These are phyloP conservation scores for Mercurialis annua DNA, from an alignment of 345 rosid species.

Conservation along the genomic window DNA sequence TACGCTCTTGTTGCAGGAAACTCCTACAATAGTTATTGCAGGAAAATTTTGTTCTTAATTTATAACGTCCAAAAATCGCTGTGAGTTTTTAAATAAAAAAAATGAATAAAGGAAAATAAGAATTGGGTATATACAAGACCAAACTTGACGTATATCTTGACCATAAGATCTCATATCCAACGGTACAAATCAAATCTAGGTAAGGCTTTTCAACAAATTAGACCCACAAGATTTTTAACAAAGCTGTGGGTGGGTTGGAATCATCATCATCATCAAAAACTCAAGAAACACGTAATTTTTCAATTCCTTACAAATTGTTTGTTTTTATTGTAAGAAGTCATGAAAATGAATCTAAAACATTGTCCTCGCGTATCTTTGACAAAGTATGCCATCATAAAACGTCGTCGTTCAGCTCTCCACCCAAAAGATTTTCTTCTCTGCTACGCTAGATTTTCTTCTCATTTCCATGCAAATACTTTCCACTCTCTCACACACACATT, in stretches of 20 bases:
- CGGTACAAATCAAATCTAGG: slow-evolving; percentile 15
- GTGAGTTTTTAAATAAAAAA: too few relatives aligned
- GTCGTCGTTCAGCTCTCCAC: slow-evolving; percentile 21
- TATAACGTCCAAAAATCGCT: too few relatives aligned
- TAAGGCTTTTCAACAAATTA: background rate
- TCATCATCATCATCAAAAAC: slow-evolving; percentile 15
- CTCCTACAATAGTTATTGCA: too few relatives aligned
- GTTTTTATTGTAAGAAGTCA: background rate
- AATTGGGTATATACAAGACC: slow-evolving; percentile 9
- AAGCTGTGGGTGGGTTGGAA: slow-evolving; percentile 31
- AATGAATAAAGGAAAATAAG: background rate
- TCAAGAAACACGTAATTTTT: slow-evolving; percentile 9
- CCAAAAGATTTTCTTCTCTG: slow-evolving; percentile 7
- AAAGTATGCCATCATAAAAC: slow-evolving; percentile 1
- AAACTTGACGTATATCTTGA: slow-evolving; percentile 30
- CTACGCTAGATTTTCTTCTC: background rate
- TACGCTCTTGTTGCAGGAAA: too few relatives aligned
- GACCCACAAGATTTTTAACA: slow-evolving; percentile 27
- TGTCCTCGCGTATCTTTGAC: slow-evolving; percentile 22
- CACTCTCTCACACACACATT: background rate
- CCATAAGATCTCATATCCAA: slow-evolving; percentile 21
- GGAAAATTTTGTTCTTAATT: too few relatives aligned
- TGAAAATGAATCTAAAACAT: slow-evolving; percentile 7
- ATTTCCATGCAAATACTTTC: slow-evolving; percentile 24
- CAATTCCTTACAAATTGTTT: background rate